Percentiles rank a stretch among this genome's conserved stretches.
Evolutionary conservation across 179 eudicot genomes (phyloP).

Genomic region (Beta lomatogona): DNA sequence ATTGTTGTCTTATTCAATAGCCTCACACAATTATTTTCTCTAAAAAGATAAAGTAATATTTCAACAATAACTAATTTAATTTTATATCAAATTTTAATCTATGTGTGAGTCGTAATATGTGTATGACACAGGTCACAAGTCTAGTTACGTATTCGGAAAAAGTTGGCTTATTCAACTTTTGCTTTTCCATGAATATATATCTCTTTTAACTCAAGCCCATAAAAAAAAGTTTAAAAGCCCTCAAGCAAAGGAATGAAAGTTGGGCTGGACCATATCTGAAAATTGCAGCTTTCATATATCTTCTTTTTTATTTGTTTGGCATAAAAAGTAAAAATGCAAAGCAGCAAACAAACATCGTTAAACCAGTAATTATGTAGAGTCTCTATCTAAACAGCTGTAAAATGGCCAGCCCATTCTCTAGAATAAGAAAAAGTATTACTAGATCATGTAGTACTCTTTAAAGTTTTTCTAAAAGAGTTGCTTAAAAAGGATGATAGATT

Average conservation of each 20-base stretch:
- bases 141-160: too few species aligned
- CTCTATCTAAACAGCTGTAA: constrained; percentile 26
- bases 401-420: neutral
- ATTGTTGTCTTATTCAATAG: too few species aligned
- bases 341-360: neutral
- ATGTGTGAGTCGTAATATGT: too few species aligned
- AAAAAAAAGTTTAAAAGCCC: constrained; percentile 8
- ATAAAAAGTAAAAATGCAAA: neutral
- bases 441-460: neutral
- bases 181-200: neutral
- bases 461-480: too few species aligned
- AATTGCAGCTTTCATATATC: neutral
- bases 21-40: too few species aligned
- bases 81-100: too few species aligned
- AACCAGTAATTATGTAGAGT: constrained; percentile 5
- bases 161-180: neutral
- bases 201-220: neutral
- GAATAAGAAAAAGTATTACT: neutral
- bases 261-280: constrained; percentile 25
- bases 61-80: too few species aligned
- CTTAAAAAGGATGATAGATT: too few species aligned
- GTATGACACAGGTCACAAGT: too few species aligned
- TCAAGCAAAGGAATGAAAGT: constrained; percentile 14
- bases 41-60: too few species aligned
- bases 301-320: neutral